Conservation (phyloP, 169 alveolate species). For the Amoebophrya sp. region DNA sequence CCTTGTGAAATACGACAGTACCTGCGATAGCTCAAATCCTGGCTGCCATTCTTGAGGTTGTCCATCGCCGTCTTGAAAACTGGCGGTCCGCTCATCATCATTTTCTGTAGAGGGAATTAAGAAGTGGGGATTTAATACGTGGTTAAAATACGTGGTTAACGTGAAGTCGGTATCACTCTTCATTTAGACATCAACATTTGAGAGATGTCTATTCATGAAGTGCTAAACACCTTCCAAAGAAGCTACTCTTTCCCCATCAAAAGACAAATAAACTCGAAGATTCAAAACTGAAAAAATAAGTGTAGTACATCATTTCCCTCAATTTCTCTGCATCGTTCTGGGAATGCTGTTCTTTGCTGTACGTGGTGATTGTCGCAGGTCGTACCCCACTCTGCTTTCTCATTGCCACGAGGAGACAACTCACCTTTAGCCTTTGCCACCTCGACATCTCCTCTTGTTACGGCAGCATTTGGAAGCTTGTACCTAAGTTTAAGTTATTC, state of each 20-base stretch:
- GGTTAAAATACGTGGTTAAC: too few relatives aligned
- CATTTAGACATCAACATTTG: too few relatives aligned
- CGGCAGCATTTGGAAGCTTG: neutral
- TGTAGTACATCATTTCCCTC: neutral
- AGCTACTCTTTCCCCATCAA: too few relatives aligned
- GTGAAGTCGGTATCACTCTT: too few relatives aligned
- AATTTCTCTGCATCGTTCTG: neutral
- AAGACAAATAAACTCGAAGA: too few relatives aligned
- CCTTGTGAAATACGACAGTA: too few relatives aligned
- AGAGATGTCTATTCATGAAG: too few relatives aligned
- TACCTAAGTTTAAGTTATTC: neutral
- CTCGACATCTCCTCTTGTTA: neutral
- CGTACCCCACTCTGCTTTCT: neutral
- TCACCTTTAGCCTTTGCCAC: neutral
- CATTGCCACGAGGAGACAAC: neutral
- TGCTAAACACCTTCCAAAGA: too few relatives aligned
- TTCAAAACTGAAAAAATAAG: too few relatives aligned
- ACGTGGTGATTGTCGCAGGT: neutral
- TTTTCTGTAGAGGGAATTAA: neutral
- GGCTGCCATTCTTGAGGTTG: neutral
- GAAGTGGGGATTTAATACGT: too few relatives aligned
- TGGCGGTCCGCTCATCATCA: neutral
- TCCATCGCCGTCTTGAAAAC: neutral
- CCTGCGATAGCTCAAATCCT: neutral
- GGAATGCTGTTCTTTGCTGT: neutral